Percentiles rank a stretch among this genome's conserved stretches.
Conservation (phyloP, 306 rosid genomes). For the Adenanthera pavonina region DNA sequence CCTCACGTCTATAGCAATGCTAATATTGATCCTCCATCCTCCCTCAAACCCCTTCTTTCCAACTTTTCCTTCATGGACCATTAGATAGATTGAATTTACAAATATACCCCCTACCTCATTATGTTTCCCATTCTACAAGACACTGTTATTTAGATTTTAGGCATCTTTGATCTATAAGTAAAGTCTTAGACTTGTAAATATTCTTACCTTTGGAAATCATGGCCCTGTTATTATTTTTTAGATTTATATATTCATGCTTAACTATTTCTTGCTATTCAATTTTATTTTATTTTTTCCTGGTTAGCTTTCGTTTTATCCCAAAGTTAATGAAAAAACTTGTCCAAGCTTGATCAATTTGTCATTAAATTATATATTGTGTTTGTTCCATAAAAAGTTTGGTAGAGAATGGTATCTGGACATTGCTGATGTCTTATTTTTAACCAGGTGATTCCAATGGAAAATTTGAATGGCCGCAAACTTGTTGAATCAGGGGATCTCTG, state of each 20-base stretch:
- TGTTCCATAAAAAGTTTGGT: conserved; percentile 10
- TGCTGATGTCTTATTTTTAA: conserved; percentile 43
- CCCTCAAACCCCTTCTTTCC: background rate
- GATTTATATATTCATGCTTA: conserved; percentile 6
- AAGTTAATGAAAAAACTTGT: background rate
- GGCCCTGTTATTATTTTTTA: background rate
- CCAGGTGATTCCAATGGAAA: conserved; percentile 97
- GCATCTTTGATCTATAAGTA: conserved; percentile 15
- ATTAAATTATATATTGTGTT: conserved; percentile 10
- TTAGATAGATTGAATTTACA: conserved; percentile 3
- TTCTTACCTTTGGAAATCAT: background rate
- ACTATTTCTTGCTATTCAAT: conserved; percentile 1
- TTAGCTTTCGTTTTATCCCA: conserved; percentile 1
- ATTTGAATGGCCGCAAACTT: conserved; percentile 81
- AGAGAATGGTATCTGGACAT: conserved; percentile 30
- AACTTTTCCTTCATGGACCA: background rate
- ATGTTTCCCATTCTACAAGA: background rate
- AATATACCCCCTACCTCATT: conserved; percentile 9
- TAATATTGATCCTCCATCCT: background rate
- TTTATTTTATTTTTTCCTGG: background rate
- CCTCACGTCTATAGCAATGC: background rate
- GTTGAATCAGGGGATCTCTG: conserved; percentile 94
- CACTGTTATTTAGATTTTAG: conserved; percentile 3
- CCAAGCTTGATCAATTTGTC: conserved; percentile 6
- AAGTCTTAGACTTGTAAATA: conserved; percentile 16